phyloP scores from a whole-genome alignment of 495 filamentous ascomycete species.

The Penicillium soppii region DNA sequence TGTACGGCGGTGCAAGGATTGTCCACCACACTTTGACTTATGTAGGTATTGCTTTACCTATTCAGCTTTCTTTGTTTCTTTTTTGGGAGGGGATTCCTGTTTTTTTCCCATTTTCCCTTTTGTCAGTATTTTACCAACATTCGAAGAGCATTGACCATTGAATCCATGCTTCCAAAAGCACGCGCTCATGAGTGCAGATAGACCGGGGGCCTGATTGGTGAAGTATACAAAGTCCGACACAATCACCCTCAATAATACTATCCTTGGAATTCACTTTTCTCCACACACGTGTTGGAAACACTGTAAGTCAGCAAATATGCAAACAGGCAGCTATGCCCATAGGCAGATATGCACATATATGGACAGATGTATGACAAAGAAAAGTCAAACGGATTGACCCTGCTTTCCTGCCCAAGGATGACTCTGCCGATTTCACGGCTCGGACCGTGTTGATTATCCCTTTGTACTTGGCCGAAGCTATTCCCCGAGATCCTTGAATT shows the following conservation, averaged over 20 bases:
- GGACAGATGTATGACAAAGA: no score
- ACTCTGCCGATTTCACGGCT: slow-evolving; percentile 17
- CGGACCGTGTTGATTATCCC: slow-evolving; percentile 26
- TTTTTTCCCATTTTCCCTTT: not conserved
- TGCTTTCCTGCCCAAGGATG: slow-evolving; percentile 17
- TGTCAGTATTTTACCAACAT: no score
- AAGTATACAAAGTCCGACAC: no score
- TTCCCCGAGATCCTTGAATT: no score
- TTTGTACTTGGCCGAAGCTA: no score
- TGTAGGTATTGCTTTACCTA: not conserved
- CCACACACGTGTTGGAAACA: slow-evolving; percentile 15
- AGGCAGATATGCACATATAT: no score
- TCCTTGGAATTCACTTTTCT: not conserved
- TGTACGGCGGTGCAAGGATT: slow-evolving; percentile 28
- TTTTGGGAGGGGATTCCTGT: not conserved
- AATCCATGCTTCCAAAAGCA: not conserved
- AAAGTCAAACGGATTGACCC: no score
- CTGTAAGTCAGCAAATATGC: no score
- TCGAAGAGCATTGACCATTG: not conserved
- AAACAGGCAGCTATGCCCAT: no score
- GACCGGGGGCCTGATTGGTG: slow-evolving; percentile 6
- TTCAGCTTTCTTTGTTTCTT: not conserved
- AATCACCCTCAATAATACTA: not conserved
- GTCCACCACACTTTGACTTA: slow-evolving; percentile 1
- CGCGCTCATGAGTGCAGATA: not conserved